phyloP scores from a whole-genome alignment of 1,139 yeast species.

The Protomyces pachydermus region DNA sequence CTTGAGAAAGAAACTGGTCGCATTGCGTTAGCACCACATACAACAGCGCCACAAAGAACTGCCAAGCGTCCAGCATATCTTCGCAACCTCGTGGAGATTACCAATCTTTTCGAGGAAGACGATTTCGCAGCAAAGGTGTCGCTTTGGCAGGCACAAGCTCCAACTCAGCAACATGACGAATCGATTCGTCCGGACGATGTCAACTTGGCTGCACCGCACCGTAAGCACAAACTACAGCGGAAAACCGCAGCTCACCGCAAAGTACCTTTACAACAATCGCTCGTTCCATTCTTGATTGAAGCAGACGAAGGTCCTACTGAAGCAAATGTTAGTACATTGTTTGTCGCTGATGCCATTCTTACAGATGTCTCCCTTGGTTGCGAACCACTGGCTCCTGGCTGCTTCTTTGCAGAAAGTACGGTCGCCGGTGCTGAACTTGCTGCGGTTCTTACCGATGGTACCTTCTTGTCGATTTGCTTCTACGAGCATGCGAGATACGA shows the following conservation, averaged over 20 bases:
- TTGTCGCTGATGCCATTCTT: background rate
- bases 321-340: background rate
- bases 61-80: background rate
- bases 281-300: background rate
- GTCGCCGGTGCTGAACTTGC: background rate
- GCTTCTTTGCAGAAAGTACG: background rate
- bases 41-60: background rate
- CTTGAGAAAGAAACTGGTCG: conserved; percentile 18
- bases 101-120: conserved; percentile 12
- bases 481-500: background rate
- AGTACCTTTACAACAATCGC: background rate
- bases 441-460: background rate
- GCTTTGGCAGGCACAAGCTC: conserved; percentile 2
- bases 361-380: background rate
- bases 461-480: background rate
- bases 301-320: background rate
- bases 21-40: background rate
- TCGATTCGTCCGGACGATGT: too few species aligned
- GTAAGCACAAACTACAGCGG: background rate
- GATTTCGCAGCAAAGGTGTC: conserved; percentile 4
- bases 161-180: background rate
- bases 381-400: background rate
- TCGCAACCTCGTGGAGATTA: conserved; percentile 2
- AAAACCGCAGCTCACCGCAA: background rate
- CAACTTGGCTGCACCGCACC: background rate